Evolutionary conservation across 495 filamentous ascomycete genomes (phyloP), one percentile per base, ranked within the genome.

Genomic region (Trichoderma virens): DNA sequence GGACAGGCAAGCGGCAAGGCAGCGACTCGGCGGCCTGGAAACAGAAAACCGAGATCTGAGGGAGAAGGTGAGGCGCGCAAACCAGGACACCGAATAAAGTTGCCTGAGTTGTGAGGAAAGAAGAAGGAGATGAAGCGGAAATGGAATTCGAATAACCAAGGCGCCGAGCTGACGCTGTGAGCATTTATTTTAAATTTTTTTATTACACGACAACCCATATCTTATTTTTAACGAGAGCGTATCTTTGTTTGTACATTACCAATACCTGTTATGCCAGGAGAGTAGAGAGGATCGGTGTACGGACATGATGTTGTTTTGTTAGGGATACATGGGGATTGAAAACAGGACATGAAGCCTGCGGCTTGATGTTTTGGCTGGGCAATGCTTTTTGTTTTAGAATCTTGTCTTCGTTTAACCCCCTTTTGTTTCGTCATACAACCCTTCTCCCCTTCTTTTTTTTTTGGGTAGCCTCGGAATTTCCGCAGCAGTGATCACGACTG

Each of bases 11-110:
- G 91, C 90, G 43, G 94, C 94, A 39, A 80, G 89, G 65, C 88
- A 90, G 79, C 80, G 94, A 67, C 80, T 98, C 28, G 90, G 93
- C 68, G 90, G 96, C 71, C 90, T 88, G 32, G 84, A 88, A 72
- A 80, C 82, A 14, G 90, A 94, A 76, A 93, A 92, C 70, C 82
- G 86, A 68, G 84, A 86, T 70, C 77, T 97, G 66, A 81, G 84
- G 66, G 81, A 77, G 62, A 82, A 88, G 75, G 70, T 96, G 41
- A 88, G 89, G 61, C 61, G 61, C 27, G 35, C 34, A n/a, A 61
- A 61, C 59, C 18, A 25, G 13, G 59, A 61, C 27, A 20, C 59
- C 31, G 35, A 41, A 35, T 35, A 61, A 41, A 61, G 31, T 7
- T 13, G 4, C 23, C 47, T n/a, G n/a, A n/a, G n/a, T 34, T 34